These are phyloP conservation scores for Lentinus brumalis DNA, from an alignment of 768 basidiomycete genomes.

Conservation along the genomic window DNA sequence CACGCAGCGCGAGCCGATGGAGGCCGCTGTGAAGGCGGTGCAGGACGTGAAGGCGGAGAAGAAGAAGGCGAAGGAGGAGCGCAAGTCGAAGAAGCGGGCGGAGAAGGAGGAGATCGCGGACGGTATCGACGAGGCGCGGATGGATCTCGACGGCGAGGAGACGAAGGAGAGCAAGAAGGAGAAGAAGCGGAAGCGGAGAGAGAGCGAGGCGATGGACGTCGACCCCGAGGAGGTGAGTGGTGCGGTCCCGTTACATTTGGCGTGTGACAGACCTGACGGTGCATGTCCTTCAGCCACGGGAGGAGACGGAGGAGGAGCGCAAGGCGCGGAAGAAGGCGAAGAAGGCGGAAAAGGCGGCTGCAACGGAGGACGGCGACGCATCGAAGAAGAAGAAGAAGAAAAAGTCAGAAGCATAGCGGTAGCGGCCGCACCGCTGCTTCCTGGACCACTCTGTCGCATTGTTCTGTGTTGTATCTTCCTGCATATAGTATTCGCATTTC, in stretches of 20 bases:
- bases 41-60: constrained; percentile 88
- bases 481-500: constrained; percentile 11
- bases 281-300: constrained; percentile 21
- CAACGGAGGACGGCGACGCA: constrained; percentile 21
- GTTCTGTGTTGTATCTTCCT: constrained; percentile 14
- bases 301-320: constrained; percentile 81
- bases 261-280: constrained; percentile 10
- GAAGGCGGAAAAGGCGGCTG: constrained; percentile 70
- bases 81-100: constrained; percentile 57
- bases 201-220: constrained; percentile 52
- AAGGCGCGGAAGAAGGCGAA: constrained; percentile 78
- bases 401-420: constrained; percentile 33
- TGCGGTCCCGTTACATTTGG: constrained; percentile 8
- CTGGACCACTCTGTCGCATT: not conserved
- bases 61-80: constrained; percentile 61
- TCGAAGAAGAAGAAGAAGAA: constrained; percentile 65
- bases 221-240: constrained; percentile 43
- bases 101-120: constrained; percentile 44
- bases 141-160: constrained; percentile 48
- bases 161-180: constrained; percentile 40
- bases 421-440: not conserved
- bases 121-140: constrained; percentile 27
- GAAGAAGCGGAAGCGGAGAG: constrained; percentile 52
- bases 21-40: constrained; percentile 71
- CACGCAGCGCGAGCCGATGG: constrained; percentile 82